Evolutionary conservation across 108 stramenopile species (phyloP).

Genomic region (Asterionellopsis glacialis): DNA sequence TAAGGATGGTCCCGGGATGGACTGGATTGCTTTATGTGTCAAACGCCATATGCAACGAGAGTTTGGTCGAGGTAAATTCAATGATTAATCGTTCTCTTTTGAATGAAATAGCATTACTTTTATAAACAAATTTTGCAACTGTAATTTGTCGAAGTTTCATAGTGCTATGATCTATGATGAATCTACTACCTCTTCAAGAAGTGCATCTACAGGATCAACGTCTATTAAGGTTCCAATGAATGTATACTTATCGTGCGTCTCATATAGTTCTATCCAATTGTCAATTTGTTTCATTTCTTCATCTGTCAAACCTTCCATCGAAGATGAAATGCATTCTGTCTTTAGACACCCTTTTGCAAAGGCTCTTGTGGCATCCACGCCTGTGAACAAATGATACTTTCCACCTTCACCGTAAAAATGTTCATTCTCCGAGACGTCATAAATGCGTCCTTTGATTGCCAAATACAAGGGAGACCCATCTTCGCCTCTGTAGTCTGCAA

Average conservation of each 20-base stretch:
- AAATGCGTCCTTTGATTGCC: constrained; percentile 63
- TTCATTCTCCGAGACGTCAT: constrained; percentile 60
- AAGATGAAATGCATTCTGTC: constrained; percentile 4
- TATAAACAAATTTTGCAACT: no score
- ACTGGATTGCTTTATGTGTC: not conserved
- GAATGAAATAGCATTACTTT: no score
- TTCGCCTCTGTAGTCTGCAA: constrained; percentile 46
- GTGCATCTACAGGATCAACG: no score
- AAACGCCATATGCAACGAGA: constrained; percentile 2
- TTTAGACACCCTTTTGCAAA: constrained; percentile 64
- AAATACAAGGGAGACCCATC: constrained; percentile 58
- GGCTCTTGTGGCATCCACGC: constrained; percentile 68
- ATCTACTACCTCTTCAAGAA: no score
- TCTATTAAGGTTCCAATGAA: constrained; percentile 38
- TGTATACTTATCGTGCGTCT: constrained; percentile 76
- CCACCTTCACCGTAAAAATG: constrained; percentile 65
- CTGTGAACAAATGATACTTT: constrained; percentile 65
- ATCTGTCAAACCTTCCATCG: constrained; percentile 15
- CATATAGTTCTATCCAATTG: constrained; percentile 73
- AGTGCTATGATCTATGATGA: no score
- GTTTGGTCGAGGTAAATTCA: not conserved
- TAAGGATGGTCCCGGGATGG: constrained; percentile 5
- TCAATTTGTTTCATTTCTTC: constrained; percentile 52
- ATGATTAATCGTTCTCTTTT: no score
- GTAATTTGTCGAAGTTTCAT: no score